phyloP scores from a whole-genome alignment of 352 stramenopile genomes.

The Globisporangium middletonii region DNA sequence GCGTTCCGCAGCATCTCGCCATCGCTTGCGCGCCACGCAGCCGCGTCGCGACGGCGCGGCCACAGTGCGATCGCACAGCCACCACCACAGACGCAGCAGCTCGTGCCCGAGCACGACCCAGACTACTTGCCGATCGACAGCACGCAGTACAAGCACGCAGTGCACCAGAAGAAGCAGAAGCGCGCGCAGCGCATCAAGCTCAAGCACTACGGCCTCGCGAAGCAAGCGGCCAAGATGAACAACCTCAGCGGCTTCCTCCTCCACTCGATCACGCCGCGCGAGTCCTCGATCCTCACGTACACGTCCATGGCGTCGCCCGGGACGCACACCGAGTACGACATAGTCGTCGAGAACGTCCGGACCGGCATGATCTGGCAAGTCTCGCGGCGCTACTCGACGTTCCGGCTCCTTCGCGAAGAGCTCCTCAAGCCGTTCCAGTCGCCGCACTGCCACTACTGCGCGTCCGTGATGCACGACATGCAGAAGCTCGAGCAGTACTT shows the following conservation, averaged over 20 bases:
- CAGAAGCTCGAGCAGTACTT: conserved; percentile 41
- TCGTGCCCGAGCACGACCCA: conserved; percentile 7
- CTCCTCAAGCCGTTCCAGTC: conserved; percentile 39
- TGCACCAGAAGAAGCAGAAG: conserved; percentile 12
- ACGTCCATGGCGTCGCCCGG: conserved; percentile 33
- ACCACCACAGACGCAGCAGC: conserved; percentile 1
- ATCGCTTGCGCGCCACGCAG: conserved; percentile 15
- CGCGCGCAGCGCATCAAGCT: conserved; percentile 14
- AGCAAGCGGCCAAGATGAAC: conserved; percentile 21
- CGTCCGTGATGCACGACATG: conserved; percentile 36
- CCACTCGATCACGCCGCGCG: conserved; percentile 52
- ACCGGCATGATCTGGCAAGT: conserved; percentile 51
- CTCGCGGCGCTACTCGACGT: conserved; percentile 58
- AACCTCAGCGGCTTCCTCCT: conserved; percentile 54
- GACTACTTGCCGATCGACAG: conserved; percentile 19
- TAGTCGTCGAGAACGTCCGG: conserved; percentile 54
- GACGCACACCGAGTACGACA: conserved; percentile 61
- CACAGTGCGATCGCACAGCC: conserved; percentile 1
- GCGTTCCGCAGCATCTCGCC: conserved; percentile 7
- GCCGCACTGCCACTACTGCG: conserved; percentile 62
- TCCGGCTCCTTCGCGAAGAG: conserved; percentile 56
- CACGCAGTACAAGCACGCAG: conserved; percentile 11
- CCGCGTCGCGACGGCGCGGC: conserved; percentile 8
- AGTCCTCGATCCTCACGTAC: conserved; percentile 43
- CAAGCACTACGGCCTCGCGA: conserved; percentile 18